Evolutionary conservation across 139 green algal genomes (phyloP).

Genomic region (Volvox reticuliferus): DNA sequence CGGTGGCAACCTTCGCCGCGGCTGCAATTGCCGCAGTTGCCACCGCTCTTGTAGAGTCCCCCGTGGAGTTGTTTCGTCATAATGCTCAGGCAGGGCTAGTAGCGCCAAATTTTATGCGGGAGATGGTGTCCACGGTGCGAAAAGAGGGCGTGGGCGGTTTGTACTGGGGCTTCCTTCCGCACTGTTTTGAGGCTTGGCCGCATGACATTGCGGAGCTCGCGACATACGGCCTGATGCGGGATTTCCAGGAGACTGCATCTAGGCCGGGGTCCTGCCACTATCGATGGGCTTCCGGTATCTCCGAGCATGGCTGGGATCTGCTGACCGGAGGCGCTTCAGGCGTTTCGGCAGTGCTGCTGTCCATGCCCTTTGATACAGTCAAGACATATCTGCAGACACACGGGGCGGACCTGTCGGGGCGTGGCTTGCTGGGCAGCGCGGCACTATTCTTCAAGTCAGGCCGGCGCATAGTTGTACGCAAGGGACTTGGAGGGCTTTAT

Average conservation of each 20-base stretch:
- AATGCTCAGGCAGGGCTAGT: conserved; percentile 64
- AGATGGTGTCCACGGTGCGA: conserved; percentile 64
- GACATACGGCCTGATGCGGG: conserved; percentile 40
- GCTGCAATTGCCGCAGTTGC: conserved; percentile 53
- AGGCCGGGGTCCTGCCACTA: conserved; percentile 6
- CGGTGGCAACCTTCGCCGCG: conserved; percentile 56
- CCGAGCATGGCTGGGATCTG: conserved; percentile 48
- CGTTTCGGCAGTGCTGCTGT: conserved; percentile 60
- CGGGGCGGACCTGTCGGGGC: conserved; percentile 34
- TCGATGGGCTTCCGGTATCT: not conserved
- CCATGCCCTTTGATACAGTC: conserved; percentile 74
- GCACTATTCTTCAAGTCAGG: conserved; percentile 63
- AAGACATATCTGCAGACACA: conserved; percentile 66
- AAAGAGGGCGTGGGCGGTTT: conserved; percentile 54
- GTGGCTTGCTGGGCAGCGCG: conserved; percentile 40
- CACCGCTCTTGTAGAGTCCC: conserved; percentile 72
- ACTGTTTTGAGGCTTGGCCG: conserved; percentile 76
- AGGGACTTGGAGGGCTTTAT: conserved; percentile 71
- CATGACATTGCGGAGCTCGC: conserved; percentile 75
- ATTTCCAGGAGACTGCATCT: not conserved
- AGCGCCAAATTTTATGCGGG: conserved; percentile 60
- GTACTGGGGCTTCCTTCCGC: conserved; percentile 75
- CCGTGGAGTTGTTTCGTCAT: conserved; percentile 79
- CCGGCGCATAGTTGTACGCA: conserved; percentile 46
- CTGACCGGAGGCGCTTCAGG: conserved; percentile 58